Percentiles rank a stretch among this genome's conserved stretches.
phyloP scores from a whole-genome alignment of 2,329 filamentous ascomycete species.

The Stachybotrys elegans region DNA sequence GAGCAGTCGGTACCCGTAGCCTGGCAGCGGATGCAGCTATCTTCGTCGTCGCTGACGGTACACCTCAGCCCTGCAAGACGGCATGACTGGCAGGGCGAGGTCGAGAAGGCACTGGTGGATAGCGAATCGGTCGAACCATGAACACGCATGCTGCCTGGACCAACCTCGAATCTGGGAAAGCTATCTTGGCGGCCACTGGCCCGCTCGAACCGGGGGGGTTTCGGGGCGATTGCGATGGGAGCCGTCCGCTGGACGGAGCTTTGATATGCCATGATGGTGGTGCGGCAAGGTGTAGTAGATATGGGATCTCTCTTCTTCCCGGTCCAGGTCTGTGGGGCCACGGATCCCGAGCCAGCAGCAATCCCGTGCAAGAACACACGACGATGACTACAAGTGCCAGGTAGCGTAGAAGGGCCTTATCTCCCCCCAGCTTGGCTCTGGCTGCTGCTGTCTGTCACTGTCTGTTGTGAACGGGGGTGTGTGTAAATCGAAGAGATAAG shows the following conservation, averaged over 20 bases:
- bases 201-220: constrained; percentile 41
- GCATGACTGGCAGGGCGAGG: constrained; percentile 67
- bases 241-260: constrained; percentile 54
- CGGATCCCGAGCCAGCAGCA: neutral
- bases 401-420: too few relatives aligned
- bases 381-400: too few relatives aligned
- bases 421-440: too few relatives aligned
- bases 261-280: constrained; percentile 45
- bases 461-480: too few relatives aligned
- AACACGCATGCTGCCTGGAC: constrained; percentile 41
- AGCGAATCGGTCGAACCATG: constrained; percentile 47
- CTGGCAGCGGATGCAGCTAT: constrained; percentile 72
- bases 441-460: too few relatives aligned
- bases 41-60: constrained; percentile 68
- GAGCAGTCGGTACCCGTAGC: constrained; percentile 76
- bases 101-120: constrained; percentile 34
- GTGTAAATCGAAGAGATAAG: too few relatives aligned
- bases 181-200: constrained; percentile 41
- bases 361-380: too few relatives aligned
- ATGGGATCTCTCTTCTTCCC: constrained; percentile 1
- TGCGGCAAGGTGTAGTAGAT: constrained; percentile 12
- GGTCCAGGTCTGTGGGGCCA: neutral
- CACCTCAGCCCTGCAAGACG: constrained; percentile 69
- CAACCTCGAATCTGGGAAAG: constrained; percentile 42
- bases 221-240: constrained; percentile 62